A percentile compares a stretch with the other conserved stretches of the same genome.
Conservation (phyloP, 2,329 filamentous ascomycete genomes). For the Scedosporium apiospermum region DNA sequence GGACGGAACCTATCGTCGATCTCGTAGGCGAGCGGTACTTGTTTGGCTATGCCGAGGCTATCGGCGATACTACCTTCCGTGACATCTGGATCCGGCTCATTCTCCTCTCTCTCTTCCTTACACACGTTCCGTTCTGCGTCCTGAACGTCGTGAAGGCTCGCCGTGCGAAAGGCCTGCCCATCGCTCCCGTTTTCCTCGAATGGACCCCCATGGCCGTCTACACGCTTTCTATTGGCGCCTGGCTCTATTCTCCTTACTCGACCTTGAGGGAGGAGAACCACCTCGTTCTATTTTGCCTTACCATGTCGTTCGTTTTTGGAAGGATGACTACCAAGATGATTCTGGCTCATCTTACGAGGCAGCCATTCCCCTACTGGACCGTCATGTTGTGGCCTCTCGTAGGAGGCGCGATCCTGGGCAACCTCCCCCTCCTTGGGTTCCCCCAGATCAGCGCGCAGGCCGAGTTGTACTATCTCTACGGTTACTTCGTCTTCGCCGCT, state of each 20-base stretch:
- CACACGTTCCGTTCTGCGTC: conserved; percentile 83
- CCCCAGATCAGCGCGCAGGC: conserved; percentile 51
- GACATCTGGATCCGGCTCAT: conserved; percentile 81
- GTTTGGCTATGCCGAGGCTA: conserved; percentile 42
- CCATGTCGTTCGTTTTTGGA: conserved; percentile 94
- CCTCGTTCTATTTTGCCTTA: conserved; percentile 83
- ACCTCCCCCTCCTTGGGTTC: conserved; percentile 70
- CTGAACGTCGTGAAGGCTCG: conserved; percentile 76
- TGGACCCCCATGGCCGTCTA: conserved; percentile 89
- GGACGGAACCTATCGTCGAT: conserved; percentile 65
- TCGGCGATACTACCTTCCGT: conserved; percentile 66
- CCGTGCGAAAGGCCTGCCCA: conserved; percentile 58
- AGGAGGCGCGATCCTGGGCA: conserved; percentile 72
- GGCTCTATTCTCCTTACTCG: conserved; percentile 87
- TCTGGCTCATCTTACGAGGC: conserved; percentile 82
- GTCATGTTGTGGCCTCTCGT: conserved; percentile 80
- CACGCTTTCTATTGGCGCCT: conserved; percentile 63
- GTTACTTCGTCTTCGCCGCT: conserved; percentile 72
- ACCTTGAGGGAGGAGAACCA: conserved; percentile 74
- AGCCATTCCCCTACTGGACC: conserved; percentile 96
- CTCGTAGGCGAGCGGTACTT: conserved; percentile 51
- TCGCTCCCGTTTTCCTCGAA: conserved; percentile 79
- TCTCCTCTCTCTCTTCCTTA: conserved; percentile 52
- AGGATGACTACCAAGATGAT: conserved; percentile 99
- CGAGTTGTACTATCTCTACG: conserved; percentile 75